Evolutionary conservation across 1,284 basidiomycete species (phyloP).

Genomic region (Fistulina hepatica): DNA sequence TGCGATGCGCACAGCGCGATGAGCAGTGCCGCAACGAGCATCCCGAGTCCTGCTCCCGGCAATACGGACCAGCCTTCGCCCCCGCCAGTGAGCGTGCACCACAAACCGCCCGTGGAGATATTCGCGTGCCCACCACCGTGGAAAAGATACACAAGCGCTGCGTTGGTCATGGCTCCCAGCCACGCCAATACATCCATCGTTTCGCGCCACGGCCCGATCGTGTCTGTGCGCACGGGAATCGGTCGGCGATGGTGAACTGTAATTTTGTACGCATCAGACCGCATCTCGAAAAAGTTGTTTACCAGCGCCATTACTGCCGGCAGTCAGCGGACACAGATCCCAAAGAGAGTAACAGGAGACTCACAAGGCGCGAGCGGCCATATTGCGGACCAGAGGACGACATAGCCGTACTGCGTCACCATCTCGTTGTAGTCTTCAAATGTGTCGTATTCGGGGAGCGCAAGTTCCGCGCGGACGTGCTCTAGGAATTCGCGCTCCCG

Average conservation of each 20-base stretch:
- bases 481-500: constrained; percentile 69
- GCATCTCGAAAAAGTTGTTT: constrained; percentile 88
- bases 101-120: constrained; percentile 20
- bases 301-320: constrained; percentile 55
- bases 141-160: constrained; percentile 81
- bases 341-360: constrained; percentile 18
- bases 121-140: constrained; percentile 31
- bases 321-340: constrained; percentile 9
- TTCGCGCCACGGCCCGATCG: constrained; percentile 92
- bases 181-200: constrained; percentile 81
- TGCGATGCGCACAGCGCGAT: constrained; percentile 74
- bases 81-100: neutral
- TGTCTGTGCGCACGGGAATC: constrained; percentile 77
- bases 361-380: constrained; percentile 87
- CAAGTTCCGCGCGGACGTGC: constrained; percentile 66
- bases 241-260: constrained; percentile 78
- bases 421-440: constrained; percentile 91
- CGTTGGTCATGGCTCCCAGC: constrained; percentile 77
- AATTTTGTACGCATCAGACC: constrained; percentile 94
- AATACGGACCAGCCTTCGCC: constrained; percentile 1
- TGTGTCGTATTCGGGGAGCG: constrained; percentile 70
- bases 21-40: constrained; percentile 59
- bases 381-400: constrained; percentile 85
- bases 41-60: constrained; percentile 23
- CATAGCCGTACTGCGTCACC: constrained; percentile 91